Percentiles rank a stretch among this genome's conserved stretches.
Conservation (phyloP, 352 stramenopile species). For the Phytophthora pini region DNA sequence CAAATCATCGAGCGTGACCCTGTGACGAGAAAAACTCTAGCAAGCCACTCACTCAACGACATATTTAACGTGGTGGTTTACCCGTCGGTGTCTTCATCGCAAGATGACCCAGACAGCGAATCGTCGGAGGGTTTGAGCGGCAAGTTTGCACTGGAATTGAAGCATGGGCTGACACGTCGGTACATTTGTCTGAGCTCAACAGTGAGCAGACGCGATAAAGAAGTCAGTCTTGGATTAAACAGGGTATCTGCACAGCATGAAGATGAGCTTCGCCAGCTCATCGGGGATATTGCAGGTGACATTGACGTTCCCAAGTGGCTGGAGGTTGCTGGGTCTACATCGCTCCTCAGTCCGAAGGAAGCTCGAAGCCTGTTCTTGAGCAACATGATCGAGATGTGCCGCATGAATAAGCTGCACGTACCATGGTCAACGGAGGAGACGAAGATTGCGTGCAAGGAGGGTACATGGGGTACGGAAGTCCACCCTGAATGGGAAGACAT, state of each 20-base stretch:
- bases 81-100: constrained; percentile 73
- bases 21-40: constrained; percentile 70
- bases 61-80: constrained; percentile 91
- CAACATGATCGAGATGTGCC: constrained; percentile 90
- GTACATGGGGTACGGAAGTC: constrained; percentile 82
- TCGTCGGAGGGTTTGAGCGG: constrained; percentile 67
- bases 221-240: constrained; percentile 78
- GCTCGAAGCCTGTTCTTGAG: constrained; percentile 80
- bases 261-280: constrained; percentile 71
- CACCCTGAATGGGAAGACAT: constrained; percentile 88
- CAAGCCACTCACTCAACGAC: constrained; percentile 72
- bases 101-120: constrained; percentile 48
- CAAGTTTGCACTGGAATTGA: constrained; percentile 88
- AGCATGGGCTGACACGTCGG: constrained; percentile 78
- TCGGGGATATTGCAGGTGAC: constrained; percentile 77
- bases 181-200: constrained; percentile 77
- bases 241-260: constrained; percentile 60
- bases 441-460: constrained; percentile 86
- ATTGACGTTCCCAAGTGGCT: constrained; percentile 68
- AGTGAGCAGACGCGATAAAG: constrained; percentile 69
- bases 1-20: constrained; percentile 81
- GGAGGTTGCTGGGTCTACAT: constrained; percentile 74
- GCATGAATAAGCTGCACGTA: constrained; percentile 89
- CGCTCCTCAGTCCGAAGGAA: constrained; percentile 80
- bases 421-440: constrained; percentile 90